Conservation (phyloP, 179 eudicot genomes). For the Beta corolliflora region DNA sequence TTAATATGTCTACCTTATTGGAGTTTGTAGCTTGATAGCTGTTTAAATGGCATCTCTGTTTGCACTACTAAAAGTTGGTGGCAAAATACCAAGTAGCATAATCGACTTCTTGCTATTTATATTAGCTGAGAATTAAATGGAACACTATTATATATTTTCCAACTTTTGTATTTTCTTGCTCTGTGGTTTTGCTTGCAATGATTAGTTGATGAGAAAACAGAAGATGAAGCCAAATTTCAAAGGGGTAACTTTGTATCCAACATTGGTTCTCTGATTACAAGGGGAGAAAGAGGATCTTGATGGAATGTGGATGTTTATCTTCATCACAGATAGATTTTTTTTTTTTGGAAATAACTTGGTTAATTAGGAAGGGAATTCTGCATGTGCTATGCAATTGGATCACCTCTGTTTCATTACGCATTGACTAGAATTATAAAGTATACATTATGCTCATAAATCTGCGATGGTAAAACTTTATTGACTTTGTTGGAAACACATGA, state of each 20-base stretch:
- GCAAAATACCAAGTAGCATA: neutral
- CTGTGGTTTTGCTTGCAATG: conserved; percentile 9
- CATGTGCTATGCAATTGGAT: neutral
- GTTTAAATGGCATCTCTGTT: too few species aligned
- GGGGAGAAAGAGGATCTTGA: neutral
- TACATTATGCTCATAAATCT: neutral
- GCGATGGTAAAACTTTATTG: neutral
- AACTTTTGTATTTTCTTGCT: neutral
- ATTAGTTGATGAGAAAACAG: conserved; percentile 4
- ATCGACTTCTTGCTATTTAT: neutral
- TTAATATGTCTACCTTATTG: neutral
- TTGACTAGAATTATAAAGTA: neutral
- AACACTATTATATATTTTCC: neutral
- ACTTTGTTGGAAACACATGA: neutral
- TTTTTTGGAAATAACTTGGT: neutral
- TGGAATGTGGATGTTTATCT: neutral
- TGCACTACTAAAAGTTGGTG: neutral
- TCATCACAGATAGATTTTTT: neutral
- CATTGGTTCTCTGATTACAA: neutral
- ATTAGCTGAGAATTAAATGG: neutral
- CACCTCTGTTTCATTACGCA: neutral
- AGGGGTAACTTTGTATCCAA: neutral
- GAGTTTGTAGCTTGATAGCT: neutral
- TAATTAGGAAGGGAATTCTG: neutral
- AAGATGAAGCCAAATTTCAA: neutral